Evolutionary conservation across 2,329 filamentous ascomycete species (phyloP), one percentile per base, ranked within the genome.

Genomic region (Calonectria naviculata): DNA sequence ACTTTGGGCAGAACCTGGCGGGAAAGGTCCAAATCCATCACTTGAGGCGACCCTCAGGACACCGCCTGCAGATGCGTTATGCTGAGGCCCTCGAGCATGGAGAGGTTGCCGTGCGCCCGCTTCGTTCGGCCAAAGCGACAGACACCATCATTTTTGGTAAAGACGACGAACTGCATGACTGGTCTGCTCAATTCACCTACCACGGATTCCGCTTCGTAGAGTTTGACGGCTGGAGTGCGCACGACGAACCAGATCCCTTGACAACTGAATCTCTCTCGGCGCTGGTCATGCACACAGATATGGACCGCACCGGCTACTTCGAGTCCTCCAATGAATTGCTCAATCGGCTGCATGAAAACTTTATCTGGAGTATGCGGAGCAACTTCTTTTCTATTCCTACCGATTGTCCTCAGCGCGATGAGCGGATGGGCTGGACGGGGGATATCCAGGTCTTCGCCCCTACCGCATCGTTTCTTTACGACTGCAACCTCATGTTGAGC

Each of bases 361-460:
- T 87, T 0, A 73, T 82, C 29, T 90, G 89, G 89, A 84, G 83
- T 24, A 89, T 90, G 85, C 84, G 84, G 28, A 87, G 88, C 3
- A 91, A 91, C 72, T 90, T 91, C 73, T 73, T 90, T 21, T 85
- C 83, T 4, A 78, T 90, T 1, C 88, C 88, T 0, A 90, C 88
- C 0, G 89, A 91, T 74, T 89, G 87, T 72, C 87, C 87, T 0
- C 86, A 89, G 71, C 81, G 87, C 8, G 87, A 89, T 67, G 87
- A 89, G 76, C 81, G 87, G 1, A 74, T 89, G 19, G 84, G 86
- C 24, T 87, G 87, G 88, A 86, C 84, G 3, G 84, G 88, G 34
- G 85, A 88, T 71, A 80, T 84, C 21, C 84, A 84, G 56, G 82
- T 85, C 10, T 89, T 90, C 71, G 79, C 81, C 3, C 84, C 86